Evolutionary conservation across 257 asterid species (phyloP), one percentile per base, ranked within the genome.

Genomic region (Solanum neorickii): DNA sequence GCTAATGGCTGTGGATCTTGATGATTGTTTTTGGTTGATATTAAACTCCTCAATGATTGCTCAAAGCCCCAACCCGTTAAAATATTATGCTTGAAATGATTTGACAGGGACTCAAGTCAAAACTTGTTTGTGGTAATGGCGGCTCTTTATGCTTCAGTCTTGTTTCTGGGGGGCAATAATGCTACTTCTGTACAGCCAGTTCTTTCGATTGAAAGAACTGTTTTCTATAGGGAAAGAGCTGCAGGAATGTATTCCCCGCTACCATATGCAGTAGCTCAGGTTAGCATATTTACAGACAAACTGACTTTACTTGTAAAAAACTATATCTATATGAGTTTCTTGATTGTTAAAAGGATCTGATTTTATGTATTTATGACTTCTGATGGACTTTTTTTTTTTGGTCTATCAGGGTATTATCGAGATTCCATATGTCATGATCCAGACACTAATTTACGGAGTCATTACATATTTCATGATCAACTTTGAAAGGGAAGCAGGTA

Each of bases 211-310:
- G 98, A 94, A 91, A 92, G 98, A 87, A 96, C 95, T 37, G 98
- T 96, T 86, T 96, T 94, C 95, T 96, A 96, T 87, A 88, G 98
- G 88, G 98, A 96, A 89, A 92, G 91, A 86, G 98, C 98, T 83
- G 98, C 98, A 69, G 98, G 98, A 88, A 91, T 96, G 98, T 96
- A 93, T 88, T 91, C 98, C 27, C 93, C 98, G 13, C 44, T 90
- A 75, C 94, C 98, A 72, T 96, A 94, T 86, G 98, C 98, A 65
- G 87, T 89, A 83, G 98, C 98, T 21, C 98, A 96, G 96, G 98
- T 96, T 75, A 82, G 87, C 88, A 52, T 70, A 75, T 59, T 82
- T 31, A 69, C 29, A 39, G 56, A 76, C 35, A 25, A 25, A 65
- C 13, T 25, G 12, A 25, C 18, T 25, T 12, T 65, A 65, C 35